phyloP scores from a whole-genome alignment of 306 rosid species.

The Pachyrhizus erosus region DNA sequence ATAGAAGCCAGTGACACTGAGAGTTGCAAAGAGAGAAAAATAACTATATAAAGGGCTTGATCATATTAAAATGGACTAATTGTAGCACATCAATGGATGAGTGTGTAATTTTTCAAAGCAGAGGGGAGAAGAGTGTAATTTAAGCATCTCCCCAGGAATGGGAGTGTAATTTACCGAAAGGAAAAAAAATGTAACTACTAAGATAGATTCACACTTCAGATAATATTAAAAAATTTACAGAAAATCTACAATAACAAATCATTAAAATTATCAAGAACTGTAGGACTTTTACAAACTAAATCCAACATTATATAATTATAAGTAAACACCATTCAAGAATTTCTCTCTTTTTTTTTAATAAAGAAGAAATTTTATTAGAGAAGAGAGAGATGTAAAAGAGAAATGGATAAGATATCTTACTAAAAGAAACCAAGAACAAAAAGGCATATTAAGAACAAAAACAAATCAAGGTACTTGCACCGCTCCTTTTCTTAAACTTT shows the following conservation, averaged over 20 bases:
- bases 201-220: not conserved
- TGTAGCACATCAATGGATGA: not conserved
- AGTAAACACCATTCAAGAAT: not conserved
- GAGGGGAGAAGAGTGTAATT: not conserved
- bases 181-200: not conserved
- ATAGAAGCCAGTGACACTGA: not conserved
- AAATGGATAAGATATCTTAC: conserved; percentile 10
- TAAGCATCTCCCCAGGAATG: not conserved
- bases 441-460: not conserved
- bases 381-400: conserved; percentile 5
- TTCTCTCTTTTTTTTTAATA: not conserved
- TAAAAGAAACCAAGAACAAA: not conserved
- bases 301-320: conserved; percentile 20
- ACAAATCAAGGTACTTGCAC: conserved; percentile 7
- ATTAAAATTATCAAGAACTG: conserved; percentile 9
- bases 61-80: not conserved
- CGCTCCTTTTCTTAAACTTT: not conserved
- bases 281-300: conserved; percentile 1
- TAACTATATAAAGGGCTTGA: not conserved
- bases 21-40: not conserved
- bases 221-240: not conserved
- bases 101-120: not conserved
- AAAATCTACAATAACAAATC: not conserved
- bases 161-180: not conserved
- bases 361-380: not conserved